Percentiles rank a stretch among this genome's conserved stretches.
phyloP scores from a whole-genome alignment of 2,329 filamentous ascomycete genomes.

The Zymoseptoria passerinii region DNA sequence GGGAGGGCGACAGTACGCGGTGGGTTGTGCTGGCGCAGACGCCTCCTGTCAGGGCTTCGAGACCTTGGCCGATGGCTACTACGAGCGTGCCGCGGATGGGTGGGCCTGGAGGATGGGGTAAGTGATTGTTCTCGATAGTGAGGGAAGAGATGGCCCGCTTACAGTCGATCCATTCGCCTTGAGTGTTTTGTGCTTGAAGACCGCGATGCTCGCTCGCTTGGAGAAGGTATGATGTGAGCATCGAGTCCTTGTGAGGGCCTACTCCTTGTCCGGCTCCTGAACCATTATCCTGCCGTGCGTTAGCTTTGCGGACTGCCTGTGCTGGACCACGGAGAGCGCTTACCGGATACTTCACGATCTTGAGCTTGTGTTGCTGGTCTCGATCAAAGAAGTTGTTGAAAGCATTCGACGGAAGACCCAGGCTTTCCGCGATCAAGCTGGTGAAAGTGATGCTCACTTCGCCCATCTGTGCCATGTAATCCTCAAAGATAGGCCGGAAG shows the following conservation, averaged over 20 bases:
- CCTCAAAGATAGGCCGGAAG: slow-evolving; percentile 61
- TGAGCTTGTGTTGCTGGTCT: slow-evolving; percentile 72
- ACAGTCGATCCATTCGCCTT: slow-evolving; percentile 73
- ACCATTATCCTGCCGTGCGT: slow-evolving; percentile 39
- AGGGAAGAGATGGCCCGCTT: neutral
- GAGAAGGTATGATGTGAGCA: slow-evolving; percentile 73
- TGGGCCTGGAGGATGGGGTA: slow-evolving; percentile 31
- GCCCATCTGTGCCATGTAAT: slow-evolving; percentile 72
- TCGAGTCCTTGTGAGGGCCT: slow-evolving; percentile 60
- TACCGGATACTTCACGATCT: slow-evolving; percentile 72
- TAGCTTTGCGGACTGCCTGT: neutral
- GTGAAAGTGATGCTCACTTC: slow-evolving; percentile 66
- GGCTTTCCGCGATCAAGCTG: slow-evolving; percentile 73
- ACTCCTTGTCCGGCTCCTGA: slow-evolving; percentile 54
- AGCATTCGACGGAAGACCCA: slow-evolving; percentile 58
- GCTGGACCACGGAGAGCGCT: neutral
- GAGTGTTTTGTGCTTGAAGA: slow-evolving; percentile 73
- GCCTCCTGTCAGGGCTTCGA: slow-evolving; percentile 76
- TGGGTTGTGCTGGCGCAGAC: slow-evolving; percentile 78
- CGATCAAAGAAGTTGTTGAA: slow-evolving; percentile 72
- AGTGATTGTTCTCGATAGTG: neutral
- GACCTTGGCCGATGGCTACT: slow-evolving; percentile 77
- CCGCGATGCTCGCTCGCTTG: slow-evolving; percentile 70
- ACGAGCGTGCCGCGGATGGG: slow-evolving; percentile 71
- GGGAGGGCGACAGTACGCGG: slow-evolving; percentile 64